Evolutionary conservation across 192 early-diverging fungal genomes (phyloP).

Genomic region (Bifiguratus adelaidae): DNA sequence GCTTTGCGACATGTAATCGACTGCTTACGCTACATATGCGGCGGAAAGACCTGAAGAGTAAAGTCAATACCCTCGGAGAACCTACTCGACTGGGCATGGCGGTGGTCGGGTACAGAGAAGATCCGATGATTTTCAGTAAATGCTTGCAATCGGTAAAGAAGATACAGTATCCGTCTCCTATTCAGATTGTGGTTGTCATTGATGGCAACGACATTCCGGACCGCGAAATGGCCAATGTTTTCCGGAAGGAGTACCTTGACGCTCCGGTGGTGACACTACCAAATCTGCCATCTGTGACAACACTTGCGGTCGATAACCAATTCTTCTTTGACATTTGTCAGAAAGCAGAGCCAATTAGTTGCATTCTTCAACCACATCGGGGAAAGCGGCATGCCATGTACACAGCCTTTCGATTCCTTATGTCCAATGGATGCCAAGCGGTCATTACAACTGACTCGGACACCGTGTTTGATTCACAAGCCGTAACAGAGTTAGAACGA

Average conservation of each 20-base stretch:
- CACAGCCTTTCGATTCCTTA: slow-evolving; percentile 31
- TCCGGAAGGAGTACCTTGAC: slow-evolving; percentile 13
- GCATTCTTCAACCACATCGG: slow-evolving; percentile 28
- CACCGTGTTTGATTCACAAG: slow-evolving; percentile 40
- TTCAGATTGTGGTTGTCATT: slow-evolving; percentile 16
- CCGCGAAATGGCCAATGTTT: slow-evolving; percentile 18
- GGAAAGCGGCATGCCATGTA: slow-evolving; percentile 46
- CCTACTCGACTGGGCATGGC: background rate
- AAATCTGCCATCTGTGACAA: slow-evolving; percentile 7
- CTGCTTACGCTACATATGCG: slow-evolving; percentile 1
- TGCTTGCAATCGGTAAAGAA: slow-evolving; percentile 19
- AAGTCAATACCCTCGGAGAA: background rate
- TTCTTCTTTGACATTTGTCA: background rate
- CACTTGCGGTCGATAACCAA: background rate
- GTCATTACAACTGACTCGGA: slow-evolving; percentile 55
- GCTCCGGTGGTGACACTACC: slow-evolving; percentile 6
- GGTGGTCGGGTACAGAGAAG: slow-evolving; percentile 24
- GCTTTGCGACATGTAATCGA: slow-evolving; percentile 23
- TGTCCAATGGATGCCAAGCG: slow-evolving; percentile 29
- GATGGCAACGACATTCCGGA: slow-evolving; percentile 19
- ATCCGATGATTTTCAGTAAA: slow-evolving; percentile 11
- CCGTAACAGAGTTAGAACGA: slow-evolving; percentile 30
- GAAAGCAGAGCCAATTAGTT: background rate
- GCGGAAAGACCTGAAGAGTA: background rate
- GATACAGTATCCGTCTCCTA: slow-evolving; percentile 13